phyloP scores from a whole-genome alignment of 164 flowering plant species.

The Malania oleifera region DNA sequence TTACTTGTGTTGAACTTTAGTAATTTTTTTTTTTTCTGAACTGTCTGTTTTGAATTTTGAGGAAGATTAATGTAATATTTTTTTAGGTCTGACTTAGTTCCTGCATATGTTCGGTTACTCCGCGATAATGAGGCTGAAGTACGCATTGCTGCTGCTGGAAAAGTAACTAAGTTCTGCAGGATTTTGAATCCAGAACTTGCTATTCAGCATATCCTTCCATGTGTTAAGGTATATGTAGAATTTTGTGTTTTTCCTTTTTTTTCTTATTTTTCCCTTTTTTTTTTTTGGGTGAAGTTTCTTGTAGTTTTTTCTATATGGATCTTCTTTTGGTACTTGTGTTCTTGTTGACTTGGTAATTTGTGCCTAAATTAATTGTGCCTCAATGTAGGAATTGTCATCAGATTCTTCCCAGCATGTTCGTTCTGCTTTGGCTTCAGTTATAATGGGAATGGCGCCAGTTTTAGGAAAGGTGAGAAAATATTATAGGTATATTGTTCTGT shows the following conservation, averaged over 20 bases:
- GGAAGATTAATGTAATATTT: not conserved
- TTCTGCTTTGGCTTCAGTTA: slow-evolving; percentile 96
- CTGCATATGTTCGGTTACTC: slow-evolving; percentile 90
- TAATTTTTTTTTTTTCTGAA: no score
- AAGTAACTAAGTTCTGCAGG: slow-evolving; percentile 87
- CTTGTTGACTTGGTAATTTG: no score
- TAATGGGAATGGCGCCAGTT: slow-evolving; percentile 99
- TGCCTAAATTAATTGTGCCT: no score
- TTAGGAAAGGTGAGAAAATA: slow-evolving; percentile 87
- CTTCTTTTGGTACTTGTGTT: no score
- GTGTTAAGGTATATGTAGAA: slow-evolving; percentile 64
- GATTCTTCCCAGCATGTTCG: slow-evolving; percentile 99
- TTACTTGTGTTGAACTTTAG: no score
- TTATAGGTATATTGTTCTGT: no score
- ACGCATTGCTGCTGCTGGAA: slow-evolving; percentile 96
- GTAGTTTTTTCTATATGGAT: no score
- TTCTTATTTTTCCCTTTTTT: no score
- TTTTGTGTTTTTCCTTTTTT: not conserved
- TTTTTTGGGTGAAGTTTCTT: no score
- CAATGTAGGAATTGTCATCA: slow-evolving; percentile 69
- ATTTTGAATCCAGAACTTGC: slow-evolving; percentile 87
- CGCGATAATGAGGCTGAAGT: slow-evolving; percentile 99
- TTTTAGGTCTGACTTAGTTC: slow-evolving; percentile 46
- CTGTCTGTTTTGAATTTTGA: no score
- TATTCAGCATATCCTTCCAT: slow-evolving; percentile 91